A percentile compares a stretch with the other conserved stretches of the same genome.
Conservation (phyloP, 495 filamentous ascomycete genomes). For the Terfezia boudieri region DNA sequence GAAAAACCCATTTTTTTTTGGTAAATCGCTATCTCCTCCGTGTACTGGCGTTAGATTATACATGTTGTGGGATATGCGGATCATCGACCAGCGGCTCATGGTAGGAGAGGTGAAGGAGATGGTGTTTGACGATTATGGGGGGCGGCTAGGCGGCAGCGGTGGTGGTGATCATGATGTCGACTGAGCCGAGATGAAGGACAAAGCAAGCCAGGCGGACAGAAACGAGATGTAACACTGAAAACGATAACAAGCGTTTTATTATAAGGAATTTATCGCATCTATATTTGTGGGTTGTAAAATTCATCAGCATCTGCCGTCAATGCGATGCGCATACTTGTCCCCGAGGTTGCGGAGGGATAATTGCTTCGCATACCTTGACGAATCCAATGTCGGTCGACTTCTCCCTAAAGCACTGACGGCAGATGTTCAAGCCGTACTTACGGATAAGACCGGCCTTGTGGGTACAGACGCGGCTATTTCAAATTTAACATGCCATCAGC, state of each 20-base stretch:
- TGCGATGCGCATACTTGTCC: not conserved
- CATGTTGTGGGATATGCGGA: not conserved
- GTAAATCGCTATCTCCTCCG: not conserved
- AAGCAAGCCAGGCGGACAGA: not conserved
- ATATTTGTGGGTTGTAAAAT: not conserved
- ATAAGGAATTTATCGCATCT: not conserved
- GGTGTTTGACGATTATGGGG: too few species aligned
- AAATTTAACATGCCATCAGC: slow-evolving; percentile 6
- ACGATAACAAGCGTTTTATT: not conserved
- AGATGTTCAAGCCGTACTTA: slow-evolving; percentile 98
- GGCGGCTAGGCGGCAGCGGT: too few species aligned
- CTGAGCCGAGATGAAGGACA: not conserved
- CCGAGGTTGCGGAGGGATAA: not conserved
- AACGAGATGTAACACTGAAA: not conserved
- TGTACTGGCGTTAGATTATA: not conserved
- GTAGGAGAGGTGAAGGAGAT: not conserved
- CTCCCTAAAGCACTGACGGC: slow-evolving; percentile 99
- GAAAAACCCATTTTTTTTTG: not conserved
- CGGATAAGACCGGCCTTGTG: slow-evolving; percentile 90
- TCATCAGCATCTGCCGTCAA: not conserved
- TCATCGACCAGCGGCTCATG: not conserved
- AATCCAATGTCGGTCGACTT: slow-evolving; percentile 92
- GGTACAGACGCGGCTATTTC: slow-evolving; percentile 72
- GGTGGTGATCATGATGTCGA: not conserved
- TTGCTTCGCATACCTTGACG: slow-evolving; percentile 50